Base-by-base conservation (phyloP, 768 basidiomycete genomes). In the Floccularia luteovirens region DNA sequence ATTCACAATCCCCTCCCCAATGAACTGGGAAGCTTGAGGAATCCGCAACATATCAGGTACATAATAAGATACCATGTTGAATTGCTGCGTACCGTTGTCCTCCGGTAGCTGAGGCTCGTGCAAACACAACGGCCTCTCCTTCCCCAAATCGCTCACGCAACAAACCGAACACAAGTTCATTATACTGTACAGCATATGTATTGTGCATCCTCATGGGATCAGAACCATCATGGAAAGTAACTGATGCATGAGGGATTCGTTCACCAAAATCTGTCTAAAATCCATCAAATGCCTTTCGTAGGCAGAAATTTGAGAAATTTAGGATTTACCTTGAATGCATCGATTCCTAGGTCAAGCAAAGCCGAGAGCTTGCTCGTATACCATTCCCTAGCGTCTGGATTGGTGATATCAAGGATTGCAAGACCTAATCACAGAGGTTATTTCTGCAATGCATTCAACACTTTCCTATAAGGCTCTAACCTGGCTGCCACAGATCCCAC, bases 1-100 rank as follows among this genome's bases (percentile, higher is more conserved):
- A 79, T 52, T 84, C 82, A 57, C 82, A 84, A 45, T 87, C 82
- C 2, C 84, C 82, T 36, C 79, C 78, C 80, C 80, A 81, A 51
- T 82, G 79, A 50, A 62, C 56, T 12, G 64, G 60, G 50, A 64
- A 67, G 21, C 66, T 69, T 38, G 27, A 7, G 27, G n/a, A n/a
- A n/a, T n/a, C n/a, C n/a, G n/a, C n/a, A n/a, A n/a, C 16, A 12
- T 24, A 19, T 19, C 33, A 31, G 39, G 39, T 40, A 41, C 17
- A 32, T 32, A 20, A 31, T 22, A 17, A 10, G 19, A n/a, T 10
- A 31, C 22, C 23, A 7, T 7, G 32, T 8, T 7, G 8, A 17
- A 34, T 17, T 34, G 22, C 11, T 14, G 42, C 46, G 48, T 50
- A 74, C 70, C 79, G 61, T 60, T 88, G 83, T 2, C 83, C 80